Conservation (phyloP, 768 basidiomycete species). For the Tubosaeta brunneosetosa region DNA sequence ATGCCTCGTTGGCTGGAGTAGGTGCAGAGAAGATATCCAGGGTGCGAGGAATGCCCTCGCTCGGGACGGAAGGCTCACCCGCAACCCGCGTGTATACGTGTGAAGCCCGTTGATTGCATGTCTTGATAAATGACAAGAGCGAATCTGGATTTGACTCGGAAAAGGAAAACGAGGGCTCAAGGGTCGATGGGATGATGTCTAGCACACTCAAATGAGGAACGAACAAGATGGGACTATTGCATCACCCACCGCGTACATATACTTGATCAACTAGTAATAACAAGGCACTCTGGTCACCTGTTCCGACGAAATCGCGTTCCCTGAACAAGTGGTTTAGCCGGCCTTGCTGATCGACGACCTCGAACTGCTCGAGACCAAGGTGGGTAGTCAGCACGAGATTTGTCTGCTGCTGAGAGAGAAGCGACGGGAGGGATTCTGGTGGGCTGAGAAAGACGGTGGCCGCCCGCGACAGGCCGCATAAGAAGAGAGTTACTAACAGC, state of each 20-base stretch:
- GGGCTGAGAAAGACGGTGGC: conserved; percentile 61
- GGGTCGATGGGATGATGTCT: conserved; percentile 56
- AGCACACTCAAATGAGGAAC: conserved; percentile 3
- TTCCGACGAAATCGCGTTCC: conserved; percentile 52
- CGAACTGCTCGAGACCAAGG: conserved; percentile 66
- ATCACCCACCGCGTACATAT: conserved; percentile 48
- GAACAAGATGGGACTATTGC: background rate
- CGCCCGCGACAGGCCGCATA: conserved; percentile 41
- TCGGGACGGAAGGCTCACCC: conserved; percentile 32
- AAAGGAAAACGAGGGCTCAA: conserved; percentile 47
- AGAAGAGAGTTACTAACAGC: conserved; percentile 24
- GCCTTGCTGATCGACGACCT: conserved; percentile 39
- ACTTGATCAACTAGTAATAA: conserved; percentile 53
- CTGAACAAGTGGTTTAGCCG: conserved; percentile 18
- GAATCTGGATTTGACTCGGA: conserved; percentile 28
- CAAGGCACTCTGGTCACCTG: conserved; percentile 47
- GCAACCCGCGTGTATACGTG: conserved; percentile 55
- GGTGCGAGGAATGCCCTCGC: conserved; percentile 28
- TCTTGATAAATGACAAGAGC: conserved; percentile 50
- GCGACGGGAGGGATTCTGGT: conserved; percentile 32
- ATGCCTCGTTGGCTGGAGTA: conserved; percentile 35
- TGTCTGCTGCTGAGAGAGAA: conserved; percentile 49
- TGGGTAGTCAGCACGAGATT: conserved; percentile 61
- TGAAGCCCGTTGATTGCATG: conserved; percentile 54
- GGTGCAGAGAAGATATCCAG: conserved; percentile 41